Evolutionary conservation across 2,329 filamentous ascomycete species (phyloP).

Genomic region (Botrytis tulipae): DNA sequence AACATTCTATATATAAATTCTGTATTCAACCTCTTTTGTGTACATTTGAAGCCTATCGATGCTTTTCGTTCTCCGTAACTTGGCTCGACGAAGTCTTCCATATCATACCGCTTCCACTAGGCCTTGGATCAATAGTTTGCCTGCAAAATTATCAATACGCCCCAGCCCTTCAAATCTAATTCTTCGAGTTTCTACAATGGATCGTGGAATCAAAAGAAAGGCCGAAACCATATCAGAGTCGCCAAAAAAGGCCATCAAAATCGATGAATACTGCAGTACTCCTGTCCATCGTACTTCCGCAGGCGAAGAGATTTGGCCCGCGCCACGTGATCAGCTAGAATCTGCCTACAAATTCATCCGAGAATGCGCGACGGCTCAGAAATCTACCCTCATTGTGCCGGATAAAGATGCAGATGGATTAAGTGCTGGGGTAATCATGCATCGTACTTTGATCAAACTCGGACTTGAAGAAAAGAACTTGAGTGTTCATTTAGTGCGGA

Average conservation of each 20-base stretch:
- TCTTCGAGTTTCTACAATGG: background rate
- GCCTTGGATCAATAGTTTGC: background rate
- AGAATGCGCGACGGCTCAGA: constrained; percentile 52
- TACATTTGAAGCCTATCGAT: background rate
- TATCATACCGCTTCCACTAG: background rate
- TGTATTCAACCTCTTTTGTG: background rate
- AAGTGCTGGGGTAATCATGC: constrained; percentile 60
- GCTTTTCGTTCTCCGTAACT: background rate
- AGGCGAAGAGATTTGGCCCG: constrained; percentile 55
- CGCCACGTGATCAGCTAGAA: constrained; percentile 54
- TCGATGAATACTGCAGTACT: constrained; percentile 33
- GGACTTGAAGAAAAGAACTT: constrained; percentile 55
- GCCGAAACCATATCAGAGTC: constrained; percentile 16
- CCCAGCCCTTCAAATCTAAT: background rate
- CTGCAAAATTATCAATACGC: background rate
- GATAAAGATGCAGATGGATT: constrained; percentile 70
- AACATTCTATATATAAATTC: background rate
- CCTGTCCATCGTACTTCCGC: constrained; percentile 21
- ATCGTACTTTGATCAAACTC: constrained; percentile 57
- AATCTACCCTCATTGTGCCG: constrained; percentile 59
- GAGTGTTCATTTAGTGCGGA: constrained; percentile 56
- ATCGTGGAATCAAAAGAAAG: constrained; percentile 28
- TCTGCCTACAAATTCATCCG: constrained; percentile 54
- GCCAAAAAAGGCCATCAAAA: constrained; percentile 25
- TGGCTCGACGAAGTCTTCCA: constrained; percentile 4